phyloP scores from a whole-genome alignment of 2,329 filamentous ascomycete species.

The Lachnellula occidentalis region DNA sequence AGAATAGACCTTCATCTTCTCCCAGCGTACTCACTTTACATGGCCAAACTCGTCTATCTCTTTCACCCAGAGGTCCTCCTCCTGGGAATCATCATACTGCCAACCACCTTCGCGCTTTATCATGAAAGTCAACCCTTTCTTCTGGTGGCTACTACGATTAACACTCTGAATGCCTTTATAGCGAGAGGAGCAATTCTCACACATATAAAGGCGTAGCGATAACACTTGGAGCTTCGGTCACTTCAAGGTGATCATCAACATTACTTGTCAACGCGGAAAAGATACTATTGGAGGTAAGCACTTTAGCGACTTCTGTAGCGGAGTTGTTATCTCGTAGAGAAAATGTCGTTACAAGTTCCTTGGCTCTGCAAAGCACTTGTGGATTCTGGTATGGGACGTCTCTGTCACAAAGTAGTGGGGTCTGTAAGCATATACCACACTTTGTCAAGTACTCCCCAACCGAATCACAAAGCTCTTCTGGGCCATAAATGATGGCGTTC shows the following conservation, averaged over 20 bases:
- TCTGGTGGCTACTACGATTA: slow-evolving; percentile 33
- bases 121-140: slow-evolving; percentile 35
- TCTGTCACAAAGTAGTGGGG: slow-evolving; percentile 7
- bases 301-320: not conserved
- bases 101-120: slow-evolving; percentile 35
- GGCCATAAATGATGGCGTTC: slow-evolving; percentile 10
- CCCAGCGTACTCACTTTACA: slow-evolving; percentile 26
- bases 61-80: slow-evolving; percentile 16
- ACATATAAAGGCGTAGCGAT: slow-evolving; percentile 6
- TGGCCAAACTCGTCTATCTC: slow-evolving; percentile 26
- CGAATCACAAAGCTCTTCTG: not conserved
- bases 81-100: slow-evolving; percentile 19
- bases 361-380: slow-evolving; percentile 1
- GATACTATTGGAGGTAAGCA: not conserved
- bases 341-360: slow-evolving; percentile 5
- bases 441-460: slow-evolving; percentile 9
- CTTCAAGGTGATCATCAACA: slow-evolving; percentile 3
- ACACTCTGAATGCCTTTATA: not conserved
- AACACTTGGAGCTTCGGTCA: slow-evolving; percentile 4
- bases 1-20: slow-evolving; percentile 19
- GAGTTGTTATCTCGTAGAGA: not conserved
- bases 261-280: not conserved
- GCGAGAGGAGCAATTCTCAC: not conserved
- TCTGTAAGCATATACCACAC: slow-evolving; percentile 6
- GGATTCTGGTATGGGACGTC: slow-evolving; percentile 10